These are phyloP conservation scores for Betula pendula DNA, from an alignment of 306 rosid genomes.

Conservation along the genomic window DNA sequence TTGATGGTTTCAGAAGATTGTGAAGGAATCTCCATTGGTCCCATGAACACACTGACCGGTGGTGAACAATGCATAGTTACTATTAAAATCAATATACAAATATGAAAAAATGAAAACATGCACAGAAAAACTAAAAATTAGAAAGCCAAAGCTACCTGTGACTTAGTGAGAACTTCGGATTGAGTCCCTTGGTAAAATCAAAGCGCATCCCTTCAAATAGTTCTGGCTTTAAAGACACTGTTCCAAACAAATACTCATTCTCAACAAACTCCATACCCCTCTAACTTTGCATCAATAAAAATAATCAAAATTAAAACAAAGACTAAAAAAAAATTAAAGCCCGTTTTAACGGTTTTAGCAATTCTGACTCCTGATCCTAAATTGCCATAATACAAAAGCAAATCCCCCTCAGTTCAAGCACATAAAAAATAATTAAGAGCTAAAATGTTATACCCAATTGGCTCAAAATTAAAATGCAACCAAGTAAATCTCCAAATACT, in stretches of 20 bases:
- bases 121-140: neutral
- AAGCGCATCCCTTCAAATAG: constrained; percentile 93
- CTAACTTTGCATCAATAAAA: neutral
- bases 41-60: constrained; percentile 74
- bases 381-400: neutral
- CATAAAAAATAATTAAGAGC: no score
- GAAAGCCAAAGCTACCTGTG: constrained; percentile 64
- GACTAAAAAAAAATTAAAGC: neutral
- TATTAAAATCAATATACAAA: neutral
- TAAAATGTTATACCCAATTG: no score
- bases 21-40: constrained; percentile 90
- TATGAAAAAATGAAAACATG: neutral
- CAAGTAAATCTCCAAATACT: neutral
- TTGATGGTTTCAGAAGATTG: constrained; percentile 83
- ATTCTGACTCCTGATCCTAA: neutral
- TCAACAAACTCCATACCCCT: neutral
- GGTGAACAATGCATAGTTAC: neutral
- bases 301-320: neutral
- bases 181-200: constrained; percentile 91
- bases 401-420: neutral
- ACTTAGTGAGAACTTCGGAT: constrained; percentile 92
- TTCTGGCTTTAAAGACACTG: constrained; percentile 97
- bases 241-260: neutral
- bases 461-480: neutral
- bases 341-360: neutral